Conservation (phyloP, 441 rosid species). For the Oxalis stricta region DNA sequence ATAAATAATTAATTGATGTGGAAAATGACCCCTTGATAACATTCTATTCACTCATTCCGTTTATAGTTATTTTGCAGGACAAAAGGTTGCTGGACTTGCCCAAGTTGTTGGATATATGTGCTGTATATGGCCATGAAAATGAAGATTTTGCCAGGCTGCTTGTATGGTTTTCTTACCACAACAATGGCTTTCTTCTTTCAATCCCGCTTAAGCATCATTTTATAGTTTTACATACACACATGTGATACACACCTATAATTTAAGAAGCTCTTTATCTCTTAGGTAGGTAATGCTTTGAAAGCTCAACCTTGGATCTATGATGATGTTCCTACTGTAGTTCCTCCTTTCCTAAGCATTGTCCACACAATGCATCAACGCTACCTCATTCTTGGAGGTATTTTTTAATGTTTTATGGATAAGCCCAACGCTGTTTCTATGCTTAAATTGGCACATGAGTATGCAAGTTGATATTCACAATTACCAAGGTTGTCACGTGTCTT, state of each 20-base stretch:
- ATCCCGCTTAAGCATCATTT: too few species aligned
- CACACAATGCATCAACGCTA: constrained; percentile 88
- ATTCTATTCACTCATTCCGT: constrained; percentile 29
- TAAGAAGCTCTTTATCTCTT: constrained; percentile 10
- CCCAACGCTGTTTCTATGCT: too few species aligned
- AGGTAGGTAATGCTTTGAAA: constrained; percentile 75
- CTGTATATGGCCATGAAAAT: constrained; percentile 87
- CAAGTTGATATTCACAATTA: too few species aligned
- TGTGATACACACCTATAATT: neutral
- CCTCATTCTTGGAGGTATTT: constrained; percentile 69
- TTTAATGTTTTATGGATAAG: neutral
- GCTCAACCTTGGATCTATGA: constrained; percentile 49
- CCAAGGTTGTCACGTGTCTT: too few species aligned
- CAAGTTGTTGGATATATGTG: constrained; percentile 85
- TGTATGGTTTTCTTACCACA: constrained; percentile 27
- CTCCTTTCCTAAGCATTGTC: constrained; percentile 64
- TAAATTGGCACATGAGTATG: too few species aligned
- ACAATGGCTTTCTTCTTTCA: too few species aligned
- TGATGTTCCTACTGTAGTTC: constrained; percentile 32
- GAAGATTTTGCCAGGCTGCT: constrained; percentile 59
- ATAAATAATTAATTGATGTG: too few species aligned
- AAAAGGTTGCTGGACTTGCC: constrained; percentile 84
- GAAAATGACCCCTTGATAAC: constrained; percentile 15
- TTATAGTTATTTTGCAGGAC: constrained; percentile 89
- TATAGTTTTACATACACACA: neutral